Evolutionary conservation across 2,329 filamentous ascomycete genomes (phyloP).

Genomic region (Scedosporium dehoogii): DNA sequence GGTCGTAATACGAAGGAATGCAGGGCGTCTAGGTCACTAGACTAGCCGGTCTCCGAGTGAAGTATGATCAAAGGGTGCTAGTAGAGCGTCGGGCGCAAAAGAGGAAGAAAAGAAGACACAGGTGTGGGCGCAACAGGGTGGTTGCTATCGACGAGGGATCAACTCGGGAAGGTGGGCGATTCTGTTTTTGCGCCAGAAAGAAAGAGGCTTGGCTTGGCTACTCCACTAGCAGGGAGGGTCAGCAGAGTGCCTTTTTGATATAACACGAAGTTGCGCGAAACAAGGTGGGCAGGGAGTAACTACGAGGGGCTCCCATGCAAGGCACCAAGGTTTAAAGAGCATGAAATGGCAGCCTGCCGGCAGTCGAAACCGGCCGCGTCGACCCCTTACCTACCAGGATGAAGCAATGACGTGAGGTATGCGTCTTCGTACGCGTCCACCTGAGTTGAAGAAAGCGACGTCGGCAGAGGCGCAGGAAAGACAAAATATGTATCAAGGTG

Average conservation of each 20-base stretch:
- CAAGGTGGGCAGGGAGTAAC: neutral
- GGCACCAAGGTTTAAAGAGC: slow-evolving; percentile 3
- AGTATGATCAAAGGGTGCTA: neutral
- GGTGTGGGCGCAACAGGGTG: neutral
- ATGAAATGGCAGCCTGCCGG: neutral
- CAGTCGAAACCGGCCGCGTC: neutral
- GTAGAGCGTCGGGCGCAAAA: neutral
- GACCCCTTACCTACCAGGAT: neutral
- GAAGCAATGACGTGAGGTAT: slow-evolving; percentile 1
- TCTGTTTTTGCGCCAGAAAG: neutral
- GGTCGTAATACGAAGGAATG: neutral
- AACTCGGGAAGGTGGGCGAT: neutral
- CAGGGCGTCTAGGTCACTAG: neutral
- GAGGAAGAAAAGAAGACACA: neutral
- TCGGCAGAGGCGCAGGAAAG: neutral
- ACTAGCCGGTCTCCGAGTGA: neutral
- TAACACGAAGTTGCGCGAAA: neutral
- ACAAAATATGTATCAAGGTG: neutral
- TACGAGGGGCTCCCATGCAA: slow-evolving; percentile 1
- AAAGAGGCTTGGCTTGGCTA: slow-evolving; percentile 2
- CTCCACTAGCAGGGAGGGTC: slow-evolving; percentile 3
- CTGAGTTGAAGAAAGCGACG: neutral
- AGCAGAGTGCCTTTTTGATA: slow-evolving; percentile 1
- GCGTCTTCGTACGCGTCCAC: neutral
- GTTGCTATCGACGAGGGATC: neutral